Evolutionary conservation across 202 grass and related monocot species (phyloP).

Genomic region (Musa balbisiana): DNA sequence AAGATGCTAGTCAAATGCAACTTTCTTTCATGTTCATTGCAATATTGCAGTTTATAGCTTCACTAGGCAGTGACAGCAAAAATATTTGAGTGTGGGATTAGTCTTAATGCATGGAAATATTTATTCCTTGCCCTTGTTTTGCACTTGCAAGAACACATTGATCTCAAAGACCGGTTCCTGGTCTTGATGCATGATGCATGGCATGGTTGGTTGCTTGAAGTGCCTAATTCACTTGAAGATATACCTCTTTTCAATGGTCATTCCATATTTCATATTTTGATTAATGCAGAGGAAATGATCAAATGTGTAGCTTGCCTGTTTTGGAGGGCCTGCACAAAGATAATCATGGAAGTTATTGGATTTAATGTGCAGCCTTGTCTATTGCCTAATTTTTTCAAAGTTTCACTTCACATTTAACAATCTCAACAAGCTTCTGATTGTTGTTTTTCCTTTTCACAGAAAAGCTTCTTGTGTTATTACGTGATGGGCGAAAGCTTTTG

Average conservation of each 20-base stretch:
- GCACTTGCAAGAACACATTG: neutral
- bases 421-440: neutral
- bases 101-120: neutral
- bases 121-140: neutral
- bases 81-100: neutral
- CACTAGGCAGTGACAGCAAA: neutral
- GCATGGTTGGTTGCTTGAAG: neutral
- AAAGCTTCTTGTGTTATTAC: constrained; percentile 90
- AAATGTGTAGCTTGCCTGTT: neutral
- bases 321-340: neutral
- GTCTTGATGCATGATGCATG: neutral
- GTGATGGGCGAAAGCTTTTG: constrained; percentile 90
- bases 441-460: constrained; percentile 36
- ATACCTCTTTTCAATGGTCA: too few species aligned
- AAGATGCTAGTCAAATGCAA: neutral
- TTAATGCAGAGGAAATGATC: neutral
- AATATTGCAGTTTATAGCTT: neutral
- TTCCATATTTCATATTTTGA: too few species aligned
- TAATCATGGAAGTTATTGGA: neutral
- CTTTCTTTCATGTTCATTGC: neutral
- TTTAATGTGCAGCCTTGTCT: neutral
- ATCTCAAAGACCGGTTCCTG: too few species aligned
- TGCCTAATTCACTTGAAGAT: neutral
- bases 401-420: too few species aligned
- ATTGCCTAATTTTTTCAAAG: too few species aligned